Conservation (phyloP, 305 asterid species). For the Fraxinus ornus region DNA sequence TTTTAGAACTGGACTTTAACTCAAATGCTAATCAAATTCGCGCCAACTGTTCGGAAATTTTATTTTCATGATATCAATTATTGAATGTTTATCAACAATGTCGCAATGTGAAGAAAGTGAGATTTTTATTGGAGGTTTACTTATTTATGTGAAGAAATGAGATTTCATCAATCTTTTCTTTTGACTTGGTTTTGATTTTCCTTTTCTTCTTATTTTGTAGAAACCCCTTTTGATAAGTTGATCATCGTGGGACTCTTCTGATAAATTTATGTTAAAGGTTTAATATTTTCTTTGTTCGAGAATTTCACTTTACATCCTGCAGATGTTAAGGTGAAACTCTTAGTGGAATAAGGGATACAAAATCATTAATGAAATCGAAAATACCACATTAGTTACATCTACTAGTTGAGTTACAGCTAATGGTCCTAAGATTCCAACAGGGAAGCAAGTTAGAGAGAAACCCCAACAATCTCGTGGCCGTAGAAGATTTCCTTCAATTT, state of each 20-base stretch:
- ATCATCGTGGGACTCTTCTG: not conserved
- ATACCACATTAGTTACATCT: conserved; percentile 69
- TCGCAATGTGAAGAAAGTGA: not conserved
- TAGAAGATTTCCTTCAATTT: not conserved
- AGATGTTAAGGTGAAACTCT: conserved; percentile 3
- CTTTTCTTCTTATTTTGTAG: not conserved
- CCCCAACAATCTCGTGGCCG: not conserved
- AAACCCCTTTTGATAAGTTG: not conserved
- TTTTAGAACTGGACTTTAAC: not conserved
- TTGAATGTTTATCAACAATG: not conserved
- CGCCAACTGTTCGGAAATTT: not conserved
- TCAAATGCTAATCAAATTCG: not conserved
- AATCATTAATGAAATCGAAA: conserved; percentile 86
- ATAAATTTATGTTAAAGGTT: not conserved
- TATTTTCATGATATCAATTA: not conserved
- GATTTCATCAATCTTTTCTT: not conserved
- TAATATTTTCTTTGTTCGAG: not conserved
- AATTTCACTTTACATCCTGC: conserved; percentile 15
- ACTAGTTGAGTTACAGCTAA: not conserved
- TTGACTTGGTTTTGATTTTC: not conserved
- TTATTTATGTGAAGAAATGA: conserved; percentile 9
- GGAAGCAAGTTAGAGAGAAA: not conserved
- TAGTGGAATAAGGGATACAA: conserved; percentile 56
- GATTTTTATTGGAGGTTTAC: not conserved
- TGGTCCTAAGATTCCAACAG: not conserved